Conservation (phyloP, 192 early-diverging fungal species). For the Backusella luteola region DNA sequence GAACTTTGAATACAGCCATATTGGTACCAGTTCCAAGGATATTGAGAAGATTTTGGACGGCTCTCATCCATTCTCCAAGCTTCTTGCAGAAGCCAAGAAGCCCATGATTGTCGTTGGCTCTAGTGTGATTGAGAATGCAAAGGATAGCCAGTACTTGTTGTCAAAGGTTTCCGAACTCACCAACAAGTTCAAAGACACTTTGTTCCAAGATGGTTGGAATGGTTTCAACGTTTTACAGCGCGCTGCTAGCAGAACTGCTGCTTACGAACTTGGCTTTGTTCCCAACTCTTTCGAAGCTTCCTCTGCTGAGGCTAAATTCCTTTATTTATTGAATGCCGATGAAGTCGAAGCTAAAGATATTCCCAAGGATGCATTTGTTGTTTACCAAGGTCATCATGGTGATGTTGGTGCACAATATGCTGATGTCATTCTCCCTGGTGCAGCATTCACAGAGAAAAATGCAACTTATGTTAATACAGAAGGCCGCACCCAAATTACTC, state of each 20-base stretch:
- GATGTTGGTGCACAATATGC: slow-evolving; percentile 92
- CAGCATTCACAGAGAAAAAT: slow-evolving; percentile 95
- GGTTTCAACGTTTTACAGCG: slow-evolving; percentile 88
- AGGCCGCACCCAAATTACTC: slow-evolving; percentile 89
- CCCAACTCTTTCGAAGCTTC: slow-evolving; percentile 45
- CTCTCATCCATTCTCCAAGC: slow-evolving; percentile 67
- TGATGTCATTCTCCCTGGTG: slow-evolving; percentile 92
- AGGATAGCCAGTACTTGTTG: slow-evolving; percentile 69
- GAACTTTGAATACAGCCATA: slow-evolving; percentile 88
- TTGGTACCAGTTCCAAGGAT: slow-evolving; percentile 61
- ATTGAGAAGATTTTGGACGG: slow-evolving; percentile 71
- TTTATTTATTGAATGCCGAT: slow-evolving; percentile 94
- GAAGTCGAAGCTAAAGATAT: slow-evolving; percentile 74
- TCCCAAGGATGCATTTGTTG: slow-evolving; percentile 89
- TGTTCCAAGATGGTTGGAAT: slow-evolving; percentile 80
- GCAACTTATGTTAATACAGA: slow-evolving; percentile 97
- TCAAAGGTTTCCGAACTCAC: slow-evolving; percentile 73
- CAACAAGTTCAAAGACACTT: slow-evolving; percentile 58
- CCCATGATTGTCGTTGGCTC: slow-evolving; percentile 90
- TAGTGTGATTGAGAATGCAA: slow-evolving; percentile 65
- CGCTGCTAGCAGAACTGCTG: slow-evolving; percentile 84
- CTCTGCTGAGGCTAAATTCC: slow-evolving; percentile 53
- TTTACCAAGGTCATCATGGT: slow-evolving; percentile 99
- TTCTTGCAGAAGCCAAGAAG: slow-evolving; percentile 75
- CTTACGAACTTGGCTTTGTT: slow-evolving; percentile 87